Percentiles rank a stretch among this genome's conserved stretches.
These are phyloP conservation scores for Vigna angularis DNA, from an alignment of 306 rosid species.

Conservation along the genomic window DNA sequence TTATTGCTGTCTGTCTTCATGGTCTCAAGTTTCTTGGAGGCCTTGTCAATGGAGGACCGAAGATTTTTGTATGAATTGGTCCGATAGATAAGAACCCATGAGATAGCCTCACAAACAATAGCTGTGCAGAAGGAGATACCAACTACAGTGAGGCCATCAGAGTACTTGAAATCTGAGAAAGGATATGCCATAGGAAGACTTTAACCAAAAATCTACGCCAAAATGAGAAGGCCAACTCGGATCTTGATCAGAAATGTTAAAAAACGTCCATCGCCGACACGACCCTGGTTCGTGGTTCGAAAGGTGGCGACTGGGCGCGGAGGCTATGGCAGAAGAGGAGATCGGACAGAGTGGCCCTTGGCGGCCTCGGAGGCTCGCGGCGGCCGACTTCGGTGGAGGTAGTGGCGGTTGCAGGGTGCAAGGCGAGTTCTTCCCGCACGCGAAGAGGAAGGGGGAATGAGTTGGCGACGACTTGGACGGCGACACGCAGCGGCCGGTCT, in stretches of 20 bases:
- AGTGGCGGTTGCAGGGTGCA: too few relatives aligned
- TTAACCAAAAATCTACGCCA: not conserved
- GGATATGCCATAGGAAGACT: slow-evolving; percentile 54
- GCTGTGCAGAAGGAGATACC: slow-evolving; percentile 97
- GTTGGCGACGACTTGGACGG: too few relatives aligned
- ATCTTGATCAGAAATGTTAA: slow-evolving; percentile 36
- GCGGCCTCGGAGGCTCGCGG: too few relatives aligned
- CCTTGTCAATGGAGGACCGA: slow-evolving; percentile 94
- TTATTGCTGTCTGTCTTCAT: slow-evolving; percentile 84
- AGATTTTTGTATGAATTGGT: slow-evolving; percentile 96
- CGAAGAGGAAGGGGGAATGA: too few relatives aligned
- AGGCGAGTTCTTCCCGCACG: too few relatives aligned
- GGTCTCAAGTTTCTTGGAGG: slow-evolving; percentile 96
- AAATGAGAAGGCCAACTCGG: slow-evolving; percentile 20
- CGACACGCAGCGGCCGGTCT: too few relatives aligned
- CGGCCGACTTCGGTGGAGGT: too few relatives aligned
- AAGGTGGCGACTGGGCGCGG: too few relatives aligned
- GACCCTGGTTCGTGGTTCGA: too few relatives aligned
- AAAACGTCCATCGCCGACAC: slow-evolving; percentile 32
- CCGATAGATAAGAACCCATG: slow-evolving; percentile 95
- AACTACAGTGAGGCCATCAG: slow-evolving; percentile 84
- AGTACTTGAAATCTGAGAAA: slow-evolving; percentile 74
- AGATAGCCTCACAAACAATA: slow-evolving; percentile 89
- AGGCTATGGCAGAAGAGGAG: too few relatives aligned
- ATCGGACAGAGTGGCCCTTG: too few relatives aligned